These are phyloP conservation scores for Hypocreales sp. DNA, from an alignment of 2,329 filamentous ascomycete species.

Conservation along the genomic window DNA sequence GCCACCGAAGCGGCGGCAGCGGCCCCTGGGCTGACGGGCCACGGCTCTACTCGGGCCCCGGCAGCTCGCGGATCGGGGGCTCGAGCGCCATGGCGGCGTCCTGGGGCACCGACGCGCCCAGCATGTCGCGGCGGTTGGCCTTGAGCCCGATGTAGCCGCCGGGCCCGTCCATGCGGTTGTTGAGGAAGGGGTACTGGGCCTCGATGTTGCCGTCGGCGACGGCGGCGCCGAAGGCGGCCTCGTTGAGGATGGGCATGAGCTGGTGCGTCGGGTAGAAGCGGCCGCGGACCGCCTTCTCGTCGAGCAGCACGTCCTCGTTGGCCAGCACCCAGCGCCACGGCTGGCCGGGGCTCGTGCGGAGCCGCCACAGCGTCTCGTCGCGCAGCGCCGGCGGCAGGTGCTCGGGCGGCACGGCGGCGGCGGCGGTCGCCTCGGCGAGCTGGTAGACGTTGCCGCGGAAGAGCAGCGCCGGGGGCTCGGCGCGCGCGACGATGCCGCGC, in stretches of 20 bases:
- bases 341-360: conserved; percentile 14
- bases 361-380: conserved; percentile 24
- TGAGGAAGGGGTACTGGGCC: conserved; percentile 32
- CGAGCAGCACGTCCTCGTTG: conserved; percentile 28
- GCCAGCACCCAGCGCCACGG: conserved; percentile 24
- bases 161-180: conserved; percentile 32
- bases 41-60: too few species aligned
- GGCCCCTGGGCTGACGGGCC: too few species aligned
- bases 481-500: conserved; percentile 21
- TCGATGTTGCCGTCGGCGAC: conserved; percentile 22
- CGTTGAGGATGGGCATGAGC: conserved; percentile 34
- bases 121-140: conserved; percentile 23
- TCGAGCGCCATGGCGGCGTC: conserved; percentile 19
- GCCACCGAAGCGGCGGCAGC: too few species aligned
- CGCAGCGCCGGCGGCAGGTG: conserved; percentile 24
- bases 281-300: conserved; percentile 32
- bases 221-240: conserved; percentile 19
- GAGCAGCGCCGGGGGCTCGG: conserved; percentile 19
- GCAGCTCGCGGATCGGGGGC: conserved; percentile 18
- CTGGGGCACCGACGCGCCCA: conserved; percentile 25
- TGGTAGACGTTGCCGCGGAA: conserved; percentile 26
- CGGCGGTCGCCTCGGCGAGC: conserved; percentile 10
- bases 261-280: conserved; percentile 43
- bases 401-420: conserved; percentile 17
- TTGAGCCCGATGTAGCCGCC: conserved; percentile 25